Evolutionary conservation across 257 asterid genomes (phyloP).

Genomic region (Primulina tabacum): DNA sequence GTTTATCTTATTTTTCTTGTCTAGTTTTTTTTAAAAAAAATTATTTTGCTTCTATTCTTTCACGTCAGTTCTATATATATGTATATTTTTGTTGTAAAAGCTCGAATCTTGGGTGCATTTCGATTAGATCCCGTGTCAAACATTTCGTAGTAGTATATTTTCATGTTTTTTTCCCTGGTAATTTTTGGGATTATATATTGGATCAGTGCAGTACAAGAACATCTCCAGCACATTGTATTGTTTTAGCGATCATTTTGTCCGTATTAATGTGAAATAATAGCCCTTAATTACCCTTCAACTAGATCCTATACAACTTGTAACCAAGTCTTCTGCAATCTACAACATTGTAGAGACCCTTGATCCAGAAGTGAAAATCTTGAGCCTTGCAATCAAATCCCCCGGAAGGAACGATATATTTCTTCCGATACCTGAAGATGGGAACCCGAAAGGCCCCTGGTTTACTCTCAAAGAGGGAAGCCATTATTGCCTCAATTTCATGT

Average conservation of each 20-base stretch:
- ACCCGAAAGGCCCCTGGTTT: conserved; percentile 68
- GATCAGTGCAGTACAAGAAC: too few species aligned
- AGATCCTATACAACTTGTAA: neutral
- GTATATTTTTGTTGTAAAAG: too few species aligned
- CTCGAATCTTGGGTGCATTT: neutral
- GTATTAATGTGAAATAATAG: too few species aligned
- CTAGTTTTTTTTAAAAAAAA: neutral
- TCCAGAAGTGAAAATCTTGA: conserved; percentile 73
- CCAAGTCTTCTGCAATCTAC: conserved; percentile 8
- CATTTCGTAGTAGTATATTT: too few species aligned
- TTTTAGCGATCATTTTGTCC: too few species aligned
- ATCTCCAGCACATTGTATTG: too few species aligned
- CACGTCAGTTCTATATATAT: too few species aligned
- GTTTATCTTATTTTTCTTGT: neutral
- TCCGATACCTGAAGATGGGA: conserved; percentile 63
- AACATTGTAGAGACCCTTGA: conserved; percentile 56
- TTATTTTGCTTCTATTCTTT: too few species aligned
- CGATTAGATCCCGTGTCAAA: too few species aligned
- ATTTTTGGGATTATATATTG: too few species aligned
- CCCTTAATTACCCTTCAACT: too few species aligned
- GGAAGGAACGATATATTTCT: conserved; percentile 66
- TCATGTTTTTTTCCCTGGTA: too few species aligned
- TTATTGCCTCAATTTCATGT: conserved; percentile 53
- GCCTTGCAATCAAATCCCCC: conserved; percentile 62
- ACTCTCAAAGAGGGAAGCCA: conserved; percentile 75